Evolutionary conservation across 805 yeast genomes (phyloP), one percentile per base, ranked within the genome.

Genomic region (Tetrapisispora pingtungensis): DNA sequence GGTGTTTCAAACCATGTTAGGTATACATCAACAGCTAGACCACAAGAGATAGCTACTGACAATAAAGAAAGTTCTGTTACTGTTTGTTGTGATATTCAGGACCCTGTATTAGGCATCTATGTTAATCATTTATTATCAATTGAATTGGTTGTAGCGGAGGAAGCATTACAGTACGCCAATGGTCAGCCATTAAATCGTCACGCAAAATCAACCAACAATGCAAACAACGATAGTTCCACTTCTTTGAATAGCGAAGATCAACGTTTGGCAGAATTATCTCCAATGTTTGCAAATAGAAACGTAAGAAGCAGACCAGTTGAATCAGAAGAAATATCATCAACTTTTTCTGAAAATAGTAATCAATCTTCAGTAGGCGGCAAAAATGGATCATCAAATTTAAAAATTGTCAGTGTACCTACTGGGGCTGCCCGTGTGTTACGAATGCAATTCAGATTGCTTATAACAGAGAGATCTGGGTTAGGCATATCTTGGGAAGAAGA

Each of bases 401-500:
- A 56, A 24, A 46, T 60, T 13, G 70, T 76, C 15, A 88, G 89
- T 39, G 76, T 83, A 0, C 89, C 94, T 2, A 93, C 97, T 0
- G 98, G 98, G 14, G 85, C 95, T 4, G 98, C 98, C 0, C 70
- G 98, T 40, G 95, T 93, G 1, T 69, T 93, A 48, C 69, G 97
- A 51, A 93, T 93, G 97, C 96, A 89, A 62, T 90, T 93, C 66
- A 81, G 83, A 51, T 56, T 90, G n/a, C 69, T 71, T 3, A 65
- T 93, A 19, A 84, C 95, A 2, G 97, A 89, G 59, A 72, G 97
- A 47, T 82, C 95, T 0, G 99, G 99, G 0, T 71, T 93, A 35
- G 98, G 98, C 4, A 86, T 93, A 27, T 84, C 97, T 0, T 93
- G 98, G 97, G 97, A 90, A 64, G 97, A 90, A 59, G 98, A 93